Evolutionary conservation across 176 grass and related monocot species (phyloP).

Genomic region (Cenchrus purpureus): DNA sequence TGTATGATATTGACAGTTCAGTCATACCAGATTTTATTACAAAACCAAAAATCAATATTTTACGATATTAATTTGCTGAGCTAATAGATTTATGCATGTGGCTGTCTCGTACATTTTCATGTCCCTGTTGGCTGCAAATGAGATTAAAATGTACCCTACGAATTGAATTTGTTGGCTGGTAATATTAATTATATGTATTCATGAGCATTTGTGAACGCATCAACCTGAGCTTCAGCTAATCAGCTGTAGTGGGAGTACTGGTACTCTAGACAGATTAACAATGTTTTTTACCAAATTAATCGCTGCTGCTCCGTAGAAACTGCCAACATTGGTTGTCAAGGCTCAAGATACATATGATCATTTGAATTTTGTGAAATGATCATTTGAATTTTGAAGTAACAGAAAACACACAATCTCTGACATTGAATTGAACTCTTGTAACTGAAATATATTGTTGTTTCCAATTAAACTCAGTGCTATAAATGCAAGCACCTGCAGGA

Average conservation of each 20-base stretch:
- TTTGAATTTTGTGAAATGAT: constrained; percentile 21
- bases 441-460: constrained; percentile 4
- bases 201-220: too few species aligned
- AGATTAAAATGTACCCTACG: not conserved
- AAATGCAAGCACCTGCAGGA: constrained; percentile 57
- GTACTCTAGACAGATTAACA: too few species aligned
- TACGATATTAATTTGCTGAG: constrained; percentile 15
- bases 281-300: too few species aligned
- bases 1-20: constrained; percentile 31
- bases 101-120: constrained; percentile 1
- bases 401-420: constrained; percentile 8
- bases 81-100: not conserved
- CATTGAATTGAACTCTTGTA: not conserved
- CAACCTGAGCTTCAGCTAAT: too few species aligned
- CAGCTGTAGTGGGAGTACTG: too few species aligned
- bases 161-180: not conserved
- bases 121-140: not conserved
- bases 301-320: too few species aligned
- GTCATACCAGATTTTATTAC: constrained; percentile 3
- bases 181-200: not conserved
- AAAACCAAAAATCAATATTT: not conserved
- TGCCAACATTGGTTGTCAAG: too few species aligned
- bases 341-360: constrained; percentile 29
- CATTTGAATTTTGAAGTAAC: not conserved
- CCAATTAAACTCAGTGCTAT: constrained; percentile 32